Percentiles rank a stretch among this genome's conserved stretches.
phyloP scores from a whole-genome alignment of 2,329 filamentous ascomycete species.

The Apiospora kogelbergensis region DNA sequence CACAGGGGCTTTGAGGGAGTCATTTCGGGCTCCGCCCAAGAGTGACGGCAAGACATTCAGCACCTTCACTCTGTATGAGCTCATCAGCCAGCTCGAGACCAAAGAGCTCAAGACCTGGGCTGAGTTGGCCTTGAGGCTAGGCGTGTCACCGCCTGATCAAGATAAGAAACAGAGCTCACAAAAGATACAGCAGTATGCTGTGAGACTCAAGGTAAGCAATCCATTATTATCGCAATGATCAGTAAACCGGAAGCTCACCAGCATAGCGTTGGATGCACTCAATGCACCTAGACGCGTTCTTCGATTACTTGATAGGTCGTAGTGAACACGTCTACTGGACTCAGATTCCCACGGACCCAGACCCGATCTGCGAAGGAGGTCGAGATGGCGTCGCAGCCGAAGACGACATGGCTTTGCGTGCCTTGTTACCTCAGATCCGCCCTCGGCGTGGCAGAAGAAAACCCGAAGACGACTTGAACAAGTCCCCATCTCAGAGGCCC shows the following conservation, averaged over 20 bases:
- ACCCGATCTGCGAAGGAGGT: slow-evolving; percentile 62
- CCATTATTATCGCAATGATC: not conserved
- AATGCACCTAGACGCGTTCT: slow-evolving; percentile 93
- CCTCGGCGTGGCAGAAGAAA: slow-evolving; percentile 63
- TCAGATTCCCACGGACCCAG: slow-evolving; percentile 65
- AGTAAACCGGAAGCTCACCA: slow-evolving; percentile 19
- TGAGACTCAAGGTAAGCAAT: slow-evolving; percentile 73
- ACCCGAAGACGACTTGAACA: slow-evolving; percentile 56
- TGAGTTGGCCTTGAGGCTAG: slow-evolving; percentile 81
- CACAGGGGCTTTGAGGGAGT: slow-evolving; percentile 68
- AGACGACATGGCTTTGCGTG: slow-evolving; percentile 84
- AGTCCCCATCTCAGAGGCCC: slow-evolving; percentile 57
- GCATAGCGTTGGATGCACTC: slow-evolving; percentile 86
- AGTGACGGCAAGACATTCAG: slow-evolving; percentile 87
- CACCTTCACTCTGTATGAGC: slow-evolving; percentile 72
- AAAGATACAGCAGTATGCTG: slow-evolving; percentile 93
- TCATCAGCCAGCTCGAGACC: slow-evolving; percentile 74
- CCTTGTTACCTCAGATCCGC: slow-evolving; percentile 75
- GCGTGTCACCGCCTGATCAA: slow-evolving; percentile 79
- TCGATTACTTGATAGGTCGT: slow-evolving; percentile 75
- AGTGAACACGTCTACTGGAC: slow-evolving; percentile 79
- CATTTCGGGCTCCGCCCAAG: slow-evolving; percentile 77
- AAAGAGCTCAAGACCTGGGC: slow-evolving; percentile 94
- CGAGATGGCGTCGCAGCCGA: slow-evolving; percentile 82
- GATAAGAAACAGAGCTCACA: slow-evolving; percentile 87